Base-by-base conservation (phyloP, 1,284 basidiomycete genomes). In the Boletus mariae region DNA sequence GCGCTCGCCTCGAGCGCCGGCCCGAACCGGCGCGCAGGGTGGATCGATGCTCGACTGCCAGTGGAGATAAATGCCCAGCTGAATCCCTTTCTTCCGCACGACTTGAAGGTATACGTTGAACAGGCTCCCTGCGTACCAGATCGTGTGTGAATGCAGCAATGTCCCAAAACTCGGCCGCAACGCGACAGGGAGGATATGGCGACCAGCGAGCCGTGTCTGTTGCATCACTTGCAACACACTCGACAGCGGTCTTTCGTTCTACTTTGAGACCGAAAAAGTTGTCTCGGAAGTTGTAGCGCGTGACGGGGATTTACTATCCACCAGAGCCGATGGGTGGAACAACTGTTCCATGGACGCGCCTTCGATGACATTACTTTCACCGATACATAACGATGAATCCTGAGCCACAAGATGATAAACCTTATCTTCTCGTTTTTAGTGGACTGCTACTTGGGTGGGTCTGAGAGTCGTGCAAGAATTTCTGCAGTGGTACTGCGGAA, bases 141-240 rank as follows among this genome's bases (percentile, higher is more conserved):
- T 75, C 4, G 87, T 90, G 49, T 84, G 84, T 5, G 84, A 88
- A 61, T 89, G 79, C 51, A 89, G 76, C 59, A 92, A 94, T 79
- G 60, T 91, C 89, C 85, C 90, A 95, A 68, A 96, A 96, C 70
- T 97, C 94, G 46, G 93, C 90, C 5, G 84, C 83, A 65, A 96
- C 91, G 26, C 91, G 80, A 70, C 79, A 87, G 0, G 92, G 92
- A 47, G 92, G 83, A 61, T 83, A 81, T 9, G 79, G 72, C 0
- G 83, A 77, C 82, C 82, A 87, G 37, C 75, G 76, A 11, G 65
- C 66, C 51, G 73, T 76, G 13, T 77, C 76, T 11, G 62, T 69
- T 3, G 73, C 57, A 59, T 79, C 78, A 9, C 65, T 67, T 20
- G 72, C 65, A 34, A 76, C 63, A 56, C 78, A 79, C 29, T 72